Base-by-base conservation (phyloP, 257 asterid species). In the Solanum phureja region DNA sequence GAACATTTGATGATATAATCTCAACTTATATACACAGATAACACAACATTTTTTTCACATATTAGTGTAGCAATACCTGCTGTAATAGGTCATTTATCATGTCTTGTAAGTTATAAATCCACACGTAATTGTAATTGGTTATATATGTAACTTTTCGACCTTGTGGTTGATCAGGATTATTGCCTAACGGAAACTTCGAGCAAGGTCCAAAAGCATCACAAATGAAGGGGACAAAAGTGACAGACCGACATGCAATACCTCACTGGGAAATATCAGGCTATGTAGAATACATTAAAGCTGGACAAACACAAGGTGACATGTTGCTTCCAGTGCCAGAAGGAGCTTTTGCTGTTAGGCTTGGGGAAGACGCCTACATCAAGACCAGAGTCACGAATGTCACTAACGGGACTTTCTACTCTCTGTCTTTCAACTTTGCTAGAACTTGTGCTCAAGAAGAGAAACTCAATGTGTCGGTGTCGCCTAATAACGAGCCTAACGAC, bases 261-360 rank as follows among this genome's bases (percentile, higher is more conserved):
- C 33, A 33, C 14, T 96, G 99, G 99, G 95, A 94, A 83, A 49
- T 90, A 18, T 90, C 94, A 27, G 98, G 99, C 2, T 94, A 83
- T 37, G 96, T 96, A 5, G 99, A 96, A 88, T 96, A 93, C 94
- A 93, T 96, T 87, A 95, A 91, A 90, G 91, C 95, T 0, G 99
- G 98, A 40, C 95, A 94, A 16, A 93, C 88, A 75, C 99, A 96
- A 85, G 98, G 99, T 14, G 98, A 95, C 90, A 96, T 96, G 99
- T 27, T 94, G 29, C 87, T 96, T 33, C 89, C 95, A 77, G 99
- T 96, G 74, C 98, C 98, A 4, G 94, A 94, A 90, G 98, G 99
- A 1, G 92, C 92, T 46, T 93, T 91, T 4, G 99, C 98, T 14
- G 94, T 96, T 27, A 90, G 99, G 64, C 95, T 96, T 0, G 99